Conservation (phyloP, 176 grass and related monocot species). For the Aechmea fasciata region DNA sequence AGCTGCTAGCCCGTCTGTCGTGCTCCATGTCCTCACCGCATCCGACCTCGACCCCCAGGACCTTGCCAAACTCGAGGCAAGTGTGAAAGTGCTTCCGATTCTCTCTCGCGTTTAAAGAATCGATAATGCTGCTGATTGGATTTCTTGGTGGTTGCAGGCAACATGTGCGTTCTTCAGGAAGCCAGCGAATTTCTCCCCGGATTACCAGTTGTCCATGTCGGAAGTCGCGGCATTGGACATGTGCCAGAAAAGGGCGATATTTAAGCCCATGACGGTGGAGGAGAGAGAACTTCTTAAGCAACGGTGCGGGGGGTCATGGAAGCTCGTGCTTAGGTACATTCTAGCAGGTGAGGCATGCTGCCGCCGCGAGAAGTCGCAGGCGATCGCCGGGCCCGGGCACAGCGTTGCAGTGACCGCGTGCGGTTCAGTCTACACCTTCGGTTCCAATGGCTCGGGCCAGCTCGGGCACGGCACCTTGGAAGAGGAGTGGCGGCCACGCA, state of each 20-base stretch:
- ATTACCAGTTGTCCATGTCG: slow-evolving; percentile 61
- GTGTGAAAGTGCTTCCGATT: slow-evolving; percentile 23
- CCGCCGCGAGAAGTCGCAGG: slow-evolving; percentile 70
- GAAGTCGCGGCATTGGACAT: slow-evolving; percentile 86
- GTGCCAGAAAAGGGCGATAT: slow-evolving; percentile 78
- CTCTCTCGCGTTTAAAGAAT: slow-evolving; percentile 37
- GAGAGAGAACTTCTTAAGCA: slow-evolving; percentile 67
- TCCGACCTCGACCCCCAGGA: slow-evolving; percentile 63
- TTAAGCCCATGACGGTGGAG: slow-evolving; percentile 64
- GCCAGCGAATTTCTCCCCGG: slow-evolving; percentile 77
- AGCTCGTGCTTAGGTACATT: slow-evolving; percentile 90
- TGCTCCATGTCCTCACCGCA: slow-evolving; percentile 72
- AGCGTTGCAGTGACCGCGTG: slow-evolving; percentile 64
- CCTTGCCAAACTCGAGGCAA: slow-evolving; percentile 91
- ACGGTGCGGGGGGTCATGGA: slow-evolving; percentile 65
- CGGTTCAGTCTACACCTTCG: slow-evolving; percentile 61
- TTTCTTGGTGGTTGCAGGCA: slow-evolving; percentile 43
- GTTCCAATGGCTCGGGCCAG: slow-evolving; percentile 79
- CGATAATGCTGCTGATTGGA: slow-evolving; percentile 63
- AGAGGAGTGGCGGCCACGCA: slow-evolving; percentile 76
- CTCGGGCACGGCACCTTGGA: slow-evolving; percentile 73
- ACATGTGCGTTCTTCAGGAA: slow-evolving; percentile 87
- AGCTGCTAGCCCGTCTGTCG: slow-evolving; percentile 74
- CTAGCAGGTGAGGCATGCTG: slow-evolving; percentile 65
- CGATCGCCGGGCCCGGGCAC: slow-evolving; percentile 70